phyloP scores from a whole-genome alignment of 805 yeast genomes.

The Babjeviella inositovora region DNA sequence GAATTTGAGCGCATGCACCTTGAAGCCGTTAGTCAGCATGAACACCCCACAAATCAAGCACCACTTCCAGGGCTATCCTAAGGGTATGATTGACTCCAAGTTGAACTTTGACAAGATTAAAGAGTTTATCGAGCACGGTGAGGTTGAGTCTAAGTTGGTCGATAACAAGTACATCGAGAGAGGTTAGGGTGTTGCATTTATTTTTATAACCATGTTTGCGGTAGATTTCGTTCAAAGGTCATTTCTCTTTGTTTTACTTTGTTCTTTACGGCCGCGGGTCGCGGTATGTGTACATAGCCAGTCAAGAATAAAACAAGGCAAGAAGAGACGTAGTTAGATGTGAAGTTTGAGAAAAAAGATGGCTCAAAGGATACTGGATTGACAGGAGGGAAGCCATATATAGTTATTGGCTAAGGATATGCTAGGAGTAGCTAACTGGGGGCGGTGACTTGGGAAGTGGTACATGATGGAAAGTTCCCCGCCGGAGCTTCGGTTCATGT shows the following conservation, averaged over 20 bases:
- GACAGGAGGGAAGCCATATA: no score
- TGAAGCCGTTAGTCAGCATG: slow-evolving; percentile 69
- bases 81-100: slow-evolving; percentile 62
- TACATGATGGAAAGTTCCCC: no score
- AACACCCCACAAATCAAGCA: slow-evolving; percentile 58
- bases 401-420: no score
- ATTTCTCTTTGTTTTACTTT: slow-evolving; percentile 5
- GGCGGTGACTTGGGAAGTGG: no score
- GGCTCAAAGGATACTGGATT: no score
- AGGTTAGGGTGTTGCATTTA: slow-evolving; percentile 9
- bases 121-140: slow-evolving; percentile 66
- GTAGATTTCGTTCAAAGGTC: slow-evolving; percentile 5
- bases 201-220: not conserved
- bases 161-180: slow-evolving; percentile 9
- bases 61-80: slow-evolving; percentile 47
- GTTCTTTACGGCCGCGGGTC: not conserved
- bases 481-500: no score
- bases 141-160: slow-evolving; percentile 17
- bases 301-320: no score
- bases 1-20: slow-evolving; percentile 11
- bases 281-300: not conserved
- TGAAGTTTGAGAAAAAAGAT: no score
- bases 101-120: slow-evolving; percentile 56
- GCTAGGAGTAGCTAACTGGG: no score
- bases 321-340: no score